A percentile compares a stretch with the other conserved stretches of the same genome.
Evolutionary conservation across 1,284 basidiomycete species (phyloP).

Genomic region (Leccinum holopus): DNA sequence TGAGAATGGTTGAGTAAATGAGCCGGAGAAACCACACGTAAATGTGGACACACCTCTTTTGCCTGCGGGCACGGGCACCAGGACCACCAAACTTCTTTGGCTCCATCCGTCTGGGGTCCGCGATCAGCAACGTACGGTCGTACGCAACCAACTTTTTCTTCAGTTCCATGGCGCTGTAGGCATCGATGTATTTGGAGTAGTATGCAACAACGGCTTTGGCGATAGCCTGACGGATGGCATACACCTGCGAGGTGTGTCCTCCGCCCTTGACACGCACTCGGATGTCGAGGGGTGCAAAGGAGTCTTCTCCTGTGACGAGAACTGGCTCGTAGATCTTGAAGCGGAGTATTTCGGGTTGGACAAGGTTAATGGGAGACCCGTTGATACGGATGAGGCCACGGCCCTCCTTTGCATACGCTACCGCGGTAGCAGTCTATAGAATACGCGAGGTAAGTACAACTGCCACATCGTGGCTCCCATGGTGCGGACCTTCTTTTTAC

Average conservation of each 20-base stretch:
- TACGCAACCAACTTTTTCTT: conserved; percentile 97
- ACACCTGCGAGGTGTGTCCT: conserved; percentile 99
- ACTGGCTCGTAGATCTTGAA: conserved; percentile 98
- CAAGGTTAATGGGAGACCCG: conserved; percentile 93
- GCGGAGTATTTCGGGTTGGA: conserved; percentile 93
- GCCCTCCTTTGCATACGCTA: conserved; percentile 95
- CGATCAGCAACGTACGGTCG: conserved; percentile 93
- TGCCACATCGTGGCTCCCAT: background rate
- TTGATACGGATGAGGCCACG: conserved; percentile 98
- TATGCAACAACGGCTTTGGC: conserved; percentile 98
- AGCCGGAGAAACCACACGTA: background rate
- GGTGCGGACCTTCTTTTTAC: conserved; percentile 92
- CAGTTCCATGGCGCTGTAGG: conserved; percentile 93
- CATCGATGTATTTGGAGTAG: conserved; percentile 99
- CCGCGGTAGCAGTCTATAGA: conserved; percentile 88
- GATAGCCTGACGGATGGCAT: conserved; percentile 99
- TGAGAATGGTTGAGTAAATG: conserved; percentile 21
- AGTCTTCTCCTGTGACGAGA: conserved; percentile 85
- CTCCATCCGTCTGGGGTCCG: conserved; percentile 98
- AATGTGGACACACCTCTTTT: conserved; percentile 72
- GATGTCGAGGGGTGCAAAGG: conserved; percentile 88
- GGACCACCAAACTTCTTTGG: conserved; percentile 99
- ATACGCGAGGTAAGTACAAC: conserved; percentile 9
- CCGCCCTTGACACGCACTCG: conserved; percentile 98
- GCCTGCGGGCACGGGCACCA: conserved; percentile 94